Conservation (phyloP, 331 rosid species). For the Acacia pycnantha region DNA sequence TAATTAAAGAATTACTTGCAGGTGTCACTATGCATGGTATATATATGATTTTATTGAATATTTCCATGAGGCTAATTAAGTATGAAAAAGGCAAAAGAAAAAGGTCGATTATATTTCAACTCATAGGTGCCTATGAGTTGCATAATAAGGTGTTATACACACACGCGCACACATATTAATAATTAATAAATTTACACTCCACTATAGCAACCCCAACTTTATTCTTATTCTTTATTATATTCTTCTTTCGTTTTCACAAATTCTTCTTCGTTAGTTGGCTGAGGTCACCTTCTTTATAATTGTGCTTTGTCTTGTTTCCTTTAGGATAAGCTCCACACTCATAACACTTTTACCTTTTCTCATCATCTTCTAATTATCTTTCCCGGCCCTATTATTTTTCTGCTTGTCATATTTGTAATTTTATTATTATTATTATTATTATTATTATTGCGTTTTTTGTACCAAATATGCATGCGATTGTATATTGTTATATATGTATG, state of each 20-base stretch:
- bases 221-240: not conserved
- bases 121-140: not conserved
- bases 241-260: constrained; percentile 17
- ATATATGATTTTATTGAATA: constrained; percentile 1
- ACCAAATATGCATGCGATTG: not conserved
- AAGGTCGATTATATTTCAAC: not conserved
- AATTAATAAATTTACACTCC: constrained; percentile 32
- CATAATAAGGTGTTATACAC: not conserved
- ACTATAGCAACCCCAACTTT: constrained; percentile 37
- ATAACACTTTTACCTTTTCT: constrained; percentile 17
- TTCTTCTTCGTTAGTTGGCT: constrained; percentile 23
- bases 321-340: constrained; percentile 46
- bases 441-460: not conserved
- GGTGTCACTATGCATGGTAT: not conserved
- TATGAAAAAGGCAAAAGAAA: not conserved
- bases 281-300: constrained; percentile 32
- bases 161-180: not conserved
- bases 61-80: constrained; percentile 9
- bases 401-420: not conserved
- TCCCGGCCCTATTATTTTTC: not conserved
- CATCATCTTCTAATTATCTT: not conserved
- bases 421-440: not conserved
- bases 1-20: not conserved
- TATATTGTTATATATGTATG: not conserved
- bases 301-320: constrained; percentile 28